phyloP scores from a whole-genome alignment of 441 rosid species.

The Aleurites moluccanus region DNA sequence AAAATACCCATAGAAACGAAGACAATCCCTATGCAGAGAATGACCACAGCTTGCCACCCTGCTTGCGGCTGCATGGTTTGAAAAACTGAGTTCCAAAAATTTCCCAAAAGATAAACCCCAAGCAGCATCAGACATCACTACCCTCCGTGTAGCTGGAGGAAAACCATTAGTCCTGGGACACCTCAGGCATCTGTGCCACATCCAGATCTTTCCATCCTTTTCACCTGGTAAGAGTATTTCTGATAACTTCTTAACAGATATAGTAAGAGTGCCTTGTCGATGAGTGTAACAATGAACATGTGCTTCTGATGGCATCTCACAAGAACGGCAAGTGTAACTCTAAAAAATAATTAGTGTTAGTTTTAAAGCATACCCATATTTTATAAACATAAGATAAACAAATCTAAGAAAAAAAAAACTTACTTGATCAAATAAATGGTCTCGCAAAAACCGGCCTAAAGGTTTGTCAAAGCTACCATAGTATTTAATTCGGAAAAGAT shows the following conservation, averaged over 20 bases:
- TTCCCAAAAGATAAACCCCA: conserved; percentile 99
- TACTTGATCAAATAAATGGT: conserved; percentile 92
- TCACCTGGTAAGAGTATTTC: conserved; percentile 82
- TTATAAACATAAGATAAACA: neutral
- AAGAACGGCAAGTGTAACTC: conserved; percentile 72
- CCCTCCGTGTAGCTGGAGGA: conserved; percentile 94
- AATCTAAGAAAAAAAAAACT: conserved; percentile 21
- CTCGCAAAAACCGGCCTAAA: conserved; percentile 87
- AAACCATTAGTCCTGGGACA: conserved; percentile 79
- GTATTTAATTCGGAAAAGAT: conserved; percentile 93
- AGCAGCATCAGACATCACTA: conserved; percentile 99
- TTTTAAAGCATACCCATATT: conserved; percentile 19
- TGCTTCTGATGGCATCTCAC: conserved; percentile 98
- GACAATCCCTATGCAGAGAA: conserved; percentile 99
- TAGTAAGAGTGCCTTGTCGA: conserved; percentile 95
- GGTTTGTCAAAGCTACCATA: conserved; percentile 97
- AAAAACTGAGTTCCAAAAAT: conserved; percentile 98
- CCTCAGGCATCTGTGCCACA: conserved; percentile 99
- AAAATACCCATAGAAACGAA: conserved; percentile 96
- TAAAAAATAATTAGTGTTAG: conserved; percentile 32
- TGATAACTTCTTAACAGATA: conserved; percentile 87
- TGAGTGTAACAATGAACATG: conserved; percentile 98
- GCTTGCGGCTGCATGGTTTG: conserved; percentile 99
- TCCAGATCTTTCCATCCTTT: conserved; percentile 97
- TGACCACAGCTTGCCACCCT: conserved; percentile 99